Percentiles rank a stretch among this genome's conserved stretches.
phyloP scores from a whole-genome alignment of 2,329 filamentous ascomycete species.

The Bimuria novae-zelandiae region DNA sequence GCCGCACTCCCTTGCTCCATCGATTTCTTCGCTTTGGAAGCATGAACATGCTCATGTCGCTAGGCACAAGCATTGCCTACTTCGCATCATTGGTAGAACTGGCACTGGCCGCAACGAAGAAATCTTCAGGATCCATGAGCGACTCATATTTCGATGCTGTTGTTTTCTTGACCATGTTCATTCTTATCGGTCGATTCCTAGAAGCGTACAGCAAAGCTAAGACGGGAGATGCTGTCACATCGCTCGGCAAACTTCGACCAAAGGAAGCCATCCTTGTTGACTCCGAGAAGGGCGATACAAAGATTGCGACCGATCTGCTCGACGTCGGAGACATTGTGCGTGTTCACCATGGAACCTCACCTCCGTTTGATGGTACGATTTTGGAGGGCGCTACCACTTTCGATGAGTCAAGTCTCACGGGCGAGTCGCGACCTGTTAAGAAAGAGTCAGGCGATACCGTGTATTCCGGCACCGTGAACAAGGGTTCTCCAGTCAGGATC shows the following conservation, averaged over 20 bases:
- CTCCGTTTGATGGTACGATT: conserved; percentile 78
- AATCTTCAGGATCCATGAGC: conserved; percentile 37
- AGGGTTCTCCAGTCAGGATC: conserved; percentile 65
- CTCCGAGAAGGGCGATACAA: conserved; percentile 43
- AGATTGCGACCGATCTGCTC: conserved; percentile 68
- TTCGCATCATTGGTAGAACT: conserved; percentile 80
- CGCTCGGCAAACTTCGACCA: conserved; percentile 77
- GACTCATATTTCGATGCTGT: conserved; percentile 85
- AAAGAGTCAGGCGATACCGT: conserved; percentile 68
- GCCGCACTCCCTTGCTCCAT: conserved; percentile 71
- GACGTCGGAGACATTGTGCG: conserved; percentile 62
- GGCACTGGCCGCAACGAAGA: conserved; percentile 58
- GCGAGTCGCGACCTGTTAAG: conserved; percentile 70
- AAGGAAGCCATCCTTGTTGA: conserved; percentile 74
- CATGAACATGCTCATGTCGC: conserved; percentile 92
- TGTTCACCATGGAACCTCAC: conserved; percentile 78
- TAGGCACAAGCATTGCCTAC: conserved; percentile 88
- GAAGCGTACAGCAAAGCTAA: conserved; percentile 92
- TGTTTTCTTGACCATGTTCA: conserved; percentile 86
- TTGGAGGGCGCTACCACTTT: conserved; percentile 65
- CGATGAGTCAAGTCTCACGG: conserved; percentile 89
- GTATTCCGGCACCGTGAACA: conserved; percentile 76
- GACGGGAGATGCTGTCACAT: conserved; percentile 82
- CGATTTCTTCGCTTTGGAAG: conserved; percentile 92
- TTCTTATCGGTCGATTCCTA: conserved; percentile 73